Evolutionary conservation across 257 asterid species (phyloP), one percentile per base, ranked within the genome.

Genomic region (Solanum sejunctum): DNA sequence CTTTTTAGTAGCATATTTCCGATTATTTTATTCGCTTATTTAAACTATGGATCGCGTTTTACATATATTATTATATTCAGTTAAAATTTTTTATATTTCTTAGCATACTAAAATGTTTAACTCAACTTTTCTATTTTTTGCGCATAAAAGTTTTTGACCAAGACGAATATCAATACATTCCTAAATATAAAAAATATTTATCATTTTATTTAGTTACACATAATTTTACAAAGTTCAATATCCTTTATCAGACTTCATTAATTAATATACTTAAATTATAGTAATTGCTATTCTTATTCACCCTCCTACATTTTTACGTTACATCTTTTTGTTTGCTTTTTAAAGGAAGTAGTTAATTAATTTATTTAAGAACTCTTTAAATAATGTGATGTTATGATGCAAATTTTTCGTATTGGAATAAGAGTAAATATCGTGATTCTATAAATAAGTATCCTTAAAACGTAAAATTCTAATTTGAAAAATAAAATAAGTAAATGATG

Each of bases 101-200:
- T n/a, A 2, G 0, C n/a, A n/a, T 20, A 12, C 51, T 4, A 0
- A 10, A 1, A 3, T 6, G 9, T 3, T 58, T 7, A 58, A 9
- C 10, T 58, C 2, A 58, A 58, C 0, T 8, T 20, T 8, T 60
- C 0, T 1, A 21, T 21, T 60, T 60, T 49, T 9, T 58, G 1
- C 1, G 9, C 3, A 0, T 8, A 1, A 3, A 6, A 56, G 0
- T 56, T 18, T 0, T 57, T 8, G 0, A 21, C 2, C 8, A 1
- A 21, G 10, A 0, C 10, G 1, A 21, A 21, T 23, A 28, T 28
- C n/a, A n/a, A 20, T 39, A 3, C 11, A 47, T 47, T 47, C 7
- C 17, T n/a, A 21, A 73, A 45, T 6, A 1, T 12, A 1, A 8
- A 67, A n/a, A 67, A 16, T 67, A 36, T 15, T 67, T 36, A 3